A percentile compares a stretch with the other conserved stretches of the same genome.
Conservation (phyloP, 2,329 filamentous ascomycete species). For the Fusarium euwallaceae region DNA sequence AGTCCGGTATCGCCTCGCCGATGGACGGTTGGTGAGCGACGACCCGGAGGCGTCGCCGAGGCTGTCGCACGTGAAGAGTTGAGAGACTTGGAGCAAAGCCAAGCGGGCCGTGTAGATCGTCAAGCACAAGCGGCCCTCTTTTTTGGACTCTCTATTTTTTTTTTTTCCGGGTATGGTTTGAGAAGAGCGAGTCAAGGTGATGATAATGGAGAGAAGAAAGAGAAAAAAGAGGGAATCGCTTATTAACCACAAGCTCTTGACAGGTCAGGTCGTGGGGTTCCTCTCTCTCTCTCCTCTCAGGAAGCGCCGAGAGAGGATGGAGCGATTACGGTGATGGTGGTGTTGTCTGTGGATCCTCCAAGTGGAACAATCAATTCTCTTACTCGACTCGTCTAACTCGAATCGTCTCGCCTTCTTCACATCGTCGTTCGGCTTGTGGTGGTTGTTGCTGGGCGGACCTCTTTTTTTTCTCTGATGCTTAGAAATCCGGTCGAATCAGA, state of each 20-base stretch:
- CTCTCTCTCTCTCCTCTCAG: conserved; percentile 8
- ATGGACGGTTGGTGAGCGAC: conserved; percentile 33
- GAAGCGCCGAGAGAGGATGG: conserved; percentile 22
- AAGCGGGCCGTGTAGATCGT: conserved; percentile 38
- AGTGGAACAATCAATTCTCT: conserved; percentile 15
- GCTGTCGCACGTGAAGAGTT: conserved; percentile 15
- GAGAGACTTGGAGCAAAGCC: conserved; percentile 9
- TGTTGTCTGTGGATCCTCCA: conserved; percentile 20
- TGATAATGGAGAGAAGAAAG: conserved; percentile 6
- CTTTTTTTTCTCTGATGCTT: conserved; percentile 38
- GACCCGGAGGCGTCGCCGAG: conserved; percentile 37
- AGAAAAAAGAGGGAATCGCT: conserved; percentile 24
- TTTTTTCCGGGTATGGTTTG: neutral
- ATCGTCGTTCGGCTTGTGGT: conserved; percentile 20
- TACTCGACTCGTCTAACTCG: conserved; percentile 6
- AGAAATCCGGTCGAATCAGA: conserved; percentile 47
- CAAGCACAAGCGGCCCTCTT: conserved; percentile 13
- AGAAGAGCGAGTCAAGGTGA: neutral
- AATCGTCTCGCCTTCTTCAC: neutral
- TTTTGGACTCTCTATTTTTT: neutral
- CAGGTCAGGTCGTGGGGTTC: conserved; percentile 30
- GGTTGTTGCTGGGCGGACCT: conserved; percentile 22
- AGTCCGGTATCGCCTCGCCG: conserved; percentile 15
- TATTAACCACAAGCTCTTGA: conserved; percentile 26
- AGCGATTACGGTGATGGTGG: conserved; percentile 9